Base-by-base conservation (phyloP, 768 basidiomycete genomes). In the Mycena vitilis region DNA sequence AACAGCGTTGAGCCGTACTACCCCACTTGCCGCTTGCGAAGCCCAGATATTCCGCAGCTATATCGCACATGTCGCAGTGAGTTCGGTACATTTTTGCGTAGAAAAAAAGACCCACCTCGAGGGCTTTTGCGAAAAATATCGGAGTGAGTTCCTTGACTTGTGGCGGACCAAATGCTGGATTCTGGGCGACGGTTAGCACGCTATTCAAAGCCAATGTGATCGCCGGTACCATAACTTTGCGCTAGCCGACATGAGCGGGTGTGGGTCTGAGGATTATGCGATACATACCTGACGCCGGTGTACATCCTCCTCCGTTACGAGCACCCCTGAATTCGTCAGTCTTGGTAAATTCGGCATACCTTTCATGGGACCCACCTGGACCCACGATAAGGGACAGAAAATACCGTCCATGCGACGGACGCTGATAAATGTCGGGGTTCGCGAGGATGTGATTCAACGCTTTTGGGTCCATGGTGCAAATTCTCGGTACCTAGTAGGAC, bases 361-460 rank as follows among this genome's bases (percentile, higher is more conserved):
- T 30, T 30, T 5, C 30, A 30, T 30, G 30, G 30, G 16, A 16
- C 52, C 9, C 52, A 74, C 86, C 86, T 59, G 76, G 66, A 10
- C 86, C 86, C 13, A 91, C 75, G 34, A 90, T 73, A 15, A 75
- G 76, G 16, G 75, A 67, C 7, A 91, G 75, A 45, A 62, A 74
- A 44, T 76, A 80, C 13, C 85, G 79, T 8, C 77, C 71, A 0
- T 74, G 69, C 13, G 81, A 79, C 0, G 89, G 83, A 70, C 92
- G 93, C 66, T 86, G 85, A 68, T 89, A 93, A 47, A 81, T 78
- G 37, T 84, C 76, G 34, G 78, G 79, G 63, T 91, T 88, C 68
- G 84, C 82, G 16, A 95, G 79, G 58, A 95, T 81, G 70, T 94
- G 88, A 49, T 85, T 83, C 42, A 94, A 45, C 0, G 91, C 92